Base-by-base conservation (phyloP, 2,329 filamentous ascomycete species). In the Grosmannia clavigera region DNA sequence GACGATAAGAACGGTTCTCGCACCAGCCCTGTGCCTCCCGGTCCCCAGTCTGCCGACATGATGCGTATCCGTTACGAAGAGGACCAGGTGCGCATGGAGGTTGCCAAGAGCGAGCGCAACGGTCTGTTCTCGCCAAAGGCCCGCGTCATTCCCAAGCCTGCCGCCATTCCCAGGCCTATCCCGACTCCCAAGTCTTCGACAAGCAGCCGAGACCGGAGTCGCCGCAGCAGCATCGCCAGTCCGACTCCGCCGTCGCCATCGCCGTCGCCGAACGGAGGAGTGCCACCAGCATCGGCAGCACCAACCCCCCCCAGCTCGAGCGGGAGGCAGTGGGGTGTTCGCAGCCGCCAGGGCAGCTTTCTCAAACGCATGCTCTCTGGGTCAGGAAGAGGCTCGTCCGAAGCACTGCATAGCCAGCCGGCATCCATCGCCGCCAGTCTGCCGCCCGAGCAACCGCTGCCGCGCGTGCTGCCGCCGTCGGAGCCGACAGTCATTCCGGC, bases 211-310 rank as follows among this genome's bases (percentile, higher is more conserved):
- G 65, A 66, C 3, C 64, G 74, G 25, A 66, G 68, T 35, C 69
- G 68, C 58, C 74, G 71, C 58, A 67, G 69, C 12, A 74, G 72
- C 64, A 71, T 69, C 59, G 66, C 66, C 62, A 72, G 69, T 54
- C 64, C 72, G 9, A 66, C 50, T 11, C 31, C 57, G 31, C 31
- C 31, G 3, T 33, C 25, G 64, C 66, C 40, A 62, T 68, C 60
- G 61, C 27, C 65, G 62, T 46, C 43, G 33, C 33, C 33, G 6
- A 35, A 35, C 9, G 33, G 33, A 35, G 33, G 33, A 35, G 33
- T 35, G 6, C 33, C 33, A 10, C 38, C 38, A 6, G 40, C 14
- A 43, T 19, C 14, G 14, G 12, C 40, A n/a, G 43, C 43, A 46
- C 2, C 43, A 46, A 6, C 43, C 43, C 3, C 19, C 19, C 16